phyloP scores from a whole-genome alignment of 176 grass and related monocot genomes.

The Ananas comosus region DNA sequence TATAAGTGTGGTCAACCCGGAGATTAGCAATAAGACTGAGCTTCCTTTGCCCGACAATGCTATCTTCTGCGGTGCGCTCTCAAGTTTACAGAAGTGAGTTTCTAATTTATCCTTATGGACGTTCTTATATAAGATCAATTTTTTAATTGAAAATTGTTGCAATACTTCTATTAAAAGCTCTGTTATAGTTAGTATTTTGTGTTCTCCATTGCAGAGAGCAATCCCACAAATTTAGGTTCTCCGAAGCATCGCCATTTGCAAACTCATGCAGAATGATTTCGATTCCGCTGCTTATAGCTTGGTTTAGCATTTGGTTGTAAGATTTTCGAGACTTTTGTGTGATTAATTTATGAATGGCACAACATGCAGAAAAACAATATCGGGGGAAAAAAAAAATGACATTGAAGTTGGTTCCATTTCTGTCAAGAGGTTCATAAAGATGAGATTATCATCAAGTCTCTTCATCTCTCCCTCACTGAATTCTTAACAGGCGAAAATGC shows the following conservation, averaged over 20 bases:
- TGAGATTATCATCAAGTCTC: no score
- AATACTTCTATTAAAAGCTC: neutral
- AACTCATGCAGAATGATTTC: slow-evolving; percentile 20
- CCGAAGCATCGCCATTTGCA: slow-evolving; percentile 30
- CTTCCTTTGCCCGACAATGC: slow-evolving; percentile 59
- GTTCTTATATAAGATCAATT: neutral
- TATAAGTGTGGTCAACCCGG: slow-evolving; percentile 78
- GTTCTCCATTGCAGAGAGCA: slow-evolving; percentile 49
- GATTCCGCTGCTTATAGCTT: slow-evolving; percentile 26
- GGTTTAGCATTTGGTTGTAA: slow-evolving; percentile 17
- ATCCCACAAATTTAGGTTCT: slow-evolving; percentile 63
- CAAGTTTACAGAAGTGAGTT: slow-evolving; percentile 77
- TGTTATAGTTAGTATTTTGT: slow-evolving; percentile 19
- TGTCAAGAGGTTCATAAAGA: no score
- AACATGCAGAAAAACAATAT: neutral
- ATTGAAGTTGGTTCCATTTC: no score
- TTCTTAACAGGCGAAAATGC: no score
- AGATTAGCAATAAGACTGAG: slow-evolving; percentile 41
- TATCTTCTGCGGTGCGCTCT: slow-evolving; percentile 81
- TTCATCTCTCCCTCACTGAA: no score
- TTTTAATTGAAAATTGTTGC: neutral
- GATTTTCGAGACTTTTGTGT: slow-evolving; percentile 7
- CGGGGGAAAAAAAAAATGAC: no score
- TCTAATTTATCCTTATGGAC: slow-evolving; percentile 3
- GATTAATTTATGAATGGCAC: neutral